Conservation (phyloP, 306 rosid genomes). For the Quercus variabilis region DNA sequence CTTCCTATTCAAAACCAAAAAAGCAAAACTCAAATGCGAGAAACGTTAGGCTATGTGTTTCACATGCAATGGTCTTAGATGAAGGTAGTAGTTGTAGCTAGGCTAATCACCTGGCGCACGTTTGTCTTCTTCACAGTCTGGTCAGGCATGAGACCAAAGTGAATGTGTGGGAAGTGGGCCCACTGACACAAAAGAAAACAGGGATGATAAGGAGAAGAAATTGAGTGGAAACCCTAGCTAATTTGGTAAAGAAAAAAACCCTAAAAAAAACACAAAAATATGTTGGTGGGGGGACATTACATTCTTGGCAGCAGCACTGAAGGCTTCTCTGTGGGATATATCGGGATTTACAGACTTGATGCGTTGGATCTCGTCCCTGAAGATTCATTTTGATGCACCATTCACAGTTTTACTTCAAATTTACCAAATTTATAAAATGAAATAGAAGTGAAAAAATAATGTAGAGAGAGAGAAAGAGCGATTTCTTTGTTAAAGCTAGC, state of each 20-base stretch:
- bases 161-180: slow-evolving; percentile 99
- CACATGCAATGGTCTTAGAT: background rate
- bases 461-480: background rate
- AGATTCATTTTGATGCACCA: slow-evolving; percentile 5
- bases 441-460: background rate
- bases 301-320: slow-evolving; percentile 99
- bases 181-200: slow-evolving; percentile 55
- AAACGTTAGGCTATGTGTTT: background rate
- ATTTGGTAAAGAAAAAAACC: slow-evolving; percentile 4
- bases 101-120: slow-evolving; percentile 63
- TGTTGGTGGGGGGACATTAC: slow-evolving; percentile 44
- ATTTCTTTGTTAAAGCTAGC: background rate
- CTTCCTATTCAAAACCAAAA: slow-evolving; percentile 52
- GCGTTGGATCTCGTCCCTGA: slow-evolving; percentile 97
- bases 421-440: background rate
- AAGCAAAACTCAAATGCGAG: background rate
- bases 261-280: slow-evolving; percentile 9
- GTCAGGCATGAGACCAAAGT: slow-evolving; percentile 94
- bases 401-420: background rate
- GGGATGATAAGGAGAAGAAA: background rate
- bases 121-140: slow-evolving; percentile 80
- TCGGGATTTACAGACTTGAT: slow-evolving; percentile 98
- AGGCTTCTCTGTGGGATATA: slow-evolving; percentile 97
- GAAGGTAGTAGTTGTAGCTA: background rate
- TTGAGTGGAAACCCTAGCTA: slow-evolving; percentile 18